Evolutionary conservation across 768 basidiomycete species (phyloP), one percentile per base, ranked within the genome.

Genomic region (Fibroporia radiculosa): DNA sequence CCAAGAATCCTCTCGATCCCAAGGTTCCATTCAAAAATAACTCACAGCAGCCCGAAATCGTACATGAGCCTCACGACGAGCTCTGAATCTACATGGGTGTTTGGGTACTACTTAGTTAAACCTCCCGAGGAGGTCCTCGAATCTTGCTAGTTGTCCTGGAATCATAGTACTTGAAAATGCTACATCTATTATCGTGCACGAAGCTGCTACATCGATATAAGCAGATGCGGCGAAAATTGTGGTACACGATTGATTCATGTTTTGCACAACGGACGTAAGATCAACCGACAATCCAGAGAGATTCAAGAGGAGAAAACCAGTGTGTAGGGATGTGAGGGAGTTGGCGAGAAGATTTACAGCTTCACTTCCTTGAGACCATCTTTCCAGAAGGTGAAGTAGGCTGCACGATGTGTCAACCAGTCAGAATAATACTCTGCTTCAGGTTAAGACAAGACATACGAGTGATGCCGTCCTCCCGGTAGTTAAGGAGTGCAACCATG

Each of bases 301-400:
- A 44, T 10, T 28, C 45, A 16, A 32, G 23, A 36, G 8, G 35
- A 4, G 33, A 46, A 39, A n/a, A 11, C 29, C 18, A 36, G 22
- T 12, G 19, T 27, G 44, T 25, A 25, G 25, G 6, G 18, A n/a
- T 10, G 25, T n/a, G 18, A 41, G 6, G 11, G 24, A n/a, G 16
- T 39, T 34, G 29, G 24, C 24, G 26, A 20, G 34, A 26, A 27
- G 26, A 41, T 40, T 60, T 57, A 91, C 51, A 82, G 72, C 65
- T 92, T 92, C 48, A 75, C 60, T 64, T 80, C 74, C 69, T 93
- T 90, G 53, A 93, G 65, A 29, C 96, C 95, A 66, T 97, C 79
- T 69, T 87, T 95, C 93, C 93, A 97, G 75, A 93, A 88, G 25
- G 84, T 93, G 66, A 95, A 79, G 64, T 87, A 93, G 40, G 91